Conservation (phyloP, 2,329 filamentous ascomycete genomes). For the Paraconiothyrium brasiliense region DNA sequence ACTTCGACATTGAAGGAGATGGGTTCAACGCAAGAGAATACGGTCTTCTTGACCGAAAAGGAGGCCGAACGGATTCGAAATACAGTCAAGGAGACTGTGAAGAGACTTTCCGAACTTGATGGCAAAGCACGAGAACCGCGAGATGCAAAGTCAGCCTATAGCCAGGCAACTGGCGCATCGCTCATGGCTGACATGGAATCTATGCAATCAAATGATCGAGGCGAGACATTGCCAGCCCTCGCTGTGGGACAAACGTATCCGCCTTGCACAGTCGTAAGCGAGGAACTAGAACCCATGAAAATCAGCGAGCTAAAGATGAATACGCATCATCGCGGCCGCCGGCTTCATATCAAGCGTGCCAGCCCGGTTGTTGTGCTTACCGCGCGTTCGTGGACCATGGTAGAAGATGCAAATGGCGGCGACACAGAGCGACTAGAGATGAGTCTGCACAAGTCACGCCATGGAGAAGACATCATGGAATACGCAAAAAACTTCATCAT, state of each 20-base stretch:
- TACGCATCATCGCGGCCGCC: slow-evolving; percentile 52
- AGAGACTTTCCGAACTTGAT: slow-evolving; percentile 28
- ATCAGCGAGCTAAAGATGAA: slow-evolving; percentile 50
- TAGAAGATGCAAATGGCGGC: slow-evolving; percentile 48
- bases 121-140: slow-evolving; percentile 30
- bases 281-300: slow-evolving; percentile 34
- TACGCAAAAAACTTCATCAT: slow-evolving; percentile 53
- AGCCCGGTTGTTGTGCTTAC: slow-evolving; percentile 43
- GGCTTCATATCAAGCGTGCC: slow-evolving; percentile 46
- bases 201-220: slow-evolving; percentile 31
- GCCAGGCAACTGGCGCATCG: slow-evolving; percentile 40
- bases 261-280: slow-evolving; percentile 28
- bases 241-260: slow-evolving; percentile 36
- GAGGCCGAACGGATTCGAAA: slow-evolving; percentile 37
- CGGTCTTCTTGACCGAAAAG: slow-evolving; percentile 39
- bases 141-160: slow-evolving; percentile 34
- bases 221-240: slow-evolving; percentile 32
- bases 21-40: slow-evolving; percentile 29
- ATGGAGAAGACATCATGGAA: slow-evolving; percentile 47
- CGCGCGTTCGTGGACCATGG: slow-evolving; percentile 45
- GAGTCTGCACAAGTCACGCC: slow-evolving; percentile 33
- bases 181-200: slow-evolving; percentile 43
- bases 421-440: slow-evolving; percentile 46
- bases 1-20: slow-evolving; percentile 15
- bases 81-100: slow-evolving; percentile 31